phyloP scores from a whole-genome alignment of 139 green algal genomes.

The Coelastrella sp. region DNA sequence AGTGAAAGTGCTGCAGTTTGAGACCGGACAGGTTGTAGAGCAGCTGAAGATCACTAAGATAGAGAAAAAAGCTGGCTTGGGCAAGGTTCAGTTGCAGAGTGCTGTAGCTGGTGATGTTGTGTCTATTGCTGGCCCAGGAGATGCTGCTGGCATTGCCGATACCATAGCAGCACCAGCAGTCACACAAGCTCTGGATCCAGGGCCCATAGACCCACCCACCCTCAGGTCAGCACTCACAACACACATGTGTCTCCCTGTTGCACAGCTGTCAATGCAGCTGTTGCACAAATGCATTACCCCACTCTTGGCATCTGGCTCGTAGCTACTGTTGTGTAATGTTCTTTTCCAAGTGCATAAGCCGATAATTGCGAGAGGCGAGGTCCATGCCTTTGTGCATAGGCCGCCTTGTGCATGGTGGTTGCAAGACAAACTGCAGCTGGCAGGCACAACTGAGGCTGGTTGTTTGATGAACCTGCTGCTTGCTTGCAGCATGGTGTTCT shows the following conservation, averaged over 20 bases:
- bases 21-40: constrained; percentile 24
- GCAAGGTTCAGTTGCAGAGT: constrained; percentile 63
- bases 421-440: background rate
- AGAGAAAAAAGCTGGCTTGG: constrained; percentile 74
- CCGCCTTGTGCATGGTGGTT: too few relatives aligned
- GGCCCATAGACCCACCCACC: constrained; percentile 89
- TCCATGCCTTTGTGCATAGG: too few relatives aligned
- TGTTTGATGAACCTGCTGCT: background rate
- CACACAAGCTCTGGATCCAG: constrained; percentile 69
- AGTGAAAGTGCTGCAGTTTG: constrained; percentile 47
- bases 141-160: constrained; percentile 74
- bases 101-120: constrained; percentile 89
- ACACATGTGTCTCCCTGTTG: background rate
- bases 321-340: too few relatives aligned
- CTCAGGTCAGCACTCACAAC: constrained; percentile 58
- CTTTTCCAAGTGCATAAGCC: too few relatives aligned
- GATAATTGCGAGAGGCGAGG: too few relatives aligned
- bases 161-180: constrained; percentile 72
- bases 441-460: background rate
- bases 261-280: too few relatives aligned
- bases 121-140: constrained; percentile 69
- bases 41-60: constrained; percentile 74
- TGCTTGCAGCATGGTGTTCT: constrained; percentile 83
- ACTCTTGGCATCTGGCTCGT: too few relatives aligned
- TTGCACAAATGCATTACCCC: too few relatives aligned